Conservation (phyloP, 768 basidiomycete genomes). For the Suillus paluster region DNA sequence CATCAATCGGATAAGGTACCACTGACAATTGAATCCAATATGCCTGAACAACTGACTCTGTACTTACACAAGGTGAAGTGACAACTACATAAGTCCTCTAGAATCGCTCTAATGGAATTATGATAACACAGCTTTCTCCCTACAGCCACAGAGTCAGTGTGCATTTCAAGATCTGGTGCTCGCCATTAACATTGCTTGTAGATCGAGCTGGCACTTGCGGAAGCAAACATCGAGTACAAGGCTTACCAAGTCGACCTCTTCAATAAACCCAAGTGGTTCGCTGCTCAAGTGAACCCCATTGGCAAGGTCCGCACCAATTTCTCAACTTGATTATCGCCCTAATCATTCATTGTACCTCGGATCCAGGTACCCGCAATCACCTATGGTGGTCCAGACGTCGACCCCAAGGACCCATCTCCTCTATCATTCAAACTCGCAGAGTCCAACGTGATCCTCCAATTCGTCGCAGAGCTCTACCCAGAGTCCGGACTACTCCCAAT, state of each 20-base stretch:
- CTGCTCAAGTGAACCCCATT: conserved; percentile 61
- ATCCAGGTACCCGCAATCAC: conserved; percentile 58
- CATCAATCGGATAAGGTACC: neutral
- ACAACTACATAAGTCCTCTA: neutral
- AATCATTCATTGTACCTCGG: too few relatives aligned
- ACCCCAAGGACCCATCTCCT: conserved; percentile 58
- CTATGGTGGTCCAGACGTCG: conserved; percentile 60
- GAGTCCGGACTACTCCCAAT: conserved; percentile 51
- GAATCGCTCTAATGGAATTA: neutral
- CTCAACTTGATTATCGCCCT: neutral
- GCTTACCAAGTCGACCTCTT: conserved; percentile 57
- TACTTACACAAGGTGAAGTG: neutral
- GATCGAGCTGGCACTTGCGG: conserved; percentile 62
- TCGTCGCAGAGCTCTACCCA: conserved; percentile 63
- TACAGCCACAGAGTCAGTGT: conserved; percentile 54
- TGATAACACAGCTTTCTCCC: conserved; percentile 48
- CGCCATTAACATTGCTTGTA: conserved; percentile 21
- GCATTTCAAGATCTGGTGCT: neutral
- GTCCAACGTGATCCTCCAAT: conserved; percentile 65
- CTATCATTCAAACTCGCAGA: conserved; percentile 65
- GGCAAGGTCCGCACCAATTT: conserved; percentile 53
- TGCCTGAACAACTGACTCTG: neutral
- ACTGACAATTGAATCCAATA: neutral
- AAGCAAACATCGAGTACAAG: conserved; percentile 52
- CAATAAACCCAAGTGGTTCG: conserved; percentile 73